These are phyloP conservation scores for Rostrohypoxylon terebratum DNA, from an alignment of 495 filamentous ascomycete genomes.

Conservation along the genomic window DNA sequence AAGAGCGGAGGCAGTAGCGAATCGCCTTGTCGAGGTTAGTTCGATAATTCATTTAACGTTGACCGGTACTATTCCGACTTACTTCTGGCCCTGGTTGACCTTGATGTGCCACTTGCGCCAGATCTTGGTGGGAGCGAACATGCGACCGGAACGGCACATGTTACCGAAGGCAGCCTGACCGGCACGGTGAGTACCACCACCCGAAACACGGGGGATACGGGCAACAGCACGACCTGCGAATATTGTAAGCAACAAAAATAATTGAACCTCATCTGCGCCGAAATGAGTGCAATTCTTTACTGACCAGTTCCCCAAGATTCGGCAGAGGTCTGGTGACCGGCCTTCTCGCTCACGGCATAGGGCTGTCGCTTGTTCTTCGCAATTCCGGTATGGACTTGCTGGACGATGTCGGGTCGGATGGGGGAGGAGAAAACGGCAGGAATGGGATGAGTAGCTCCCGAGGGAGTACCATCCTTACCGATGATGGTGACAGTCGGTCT, in stretches of 20 bases:
- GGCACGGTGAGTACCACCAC: constrained; percentile 99
- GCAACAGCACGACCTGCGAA: constrained; percentile 92
- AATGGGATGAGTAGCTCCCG: constrained; percentile 86
- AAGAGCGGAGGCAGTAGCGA: constrained; percentile 95
- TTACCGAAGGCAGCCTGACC: constrained; percentile 99
- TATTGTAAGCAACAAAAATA: constrained; percentile 46
- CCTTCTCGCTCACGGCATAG: constrained; percentile 99
- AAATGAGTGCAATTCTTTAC: constrained; percentile 55
- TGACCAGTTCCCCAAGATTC: constrained; percentile 99
- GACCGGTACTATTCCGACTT: constrained; percentile 48
- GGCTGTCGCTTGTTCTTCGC: constrained; percentile 99
- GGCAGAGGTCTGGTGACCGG: constrained; percentile 98
- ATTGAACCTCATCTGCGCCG: not conserved
- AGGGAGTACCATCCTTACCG: constrained; percentile 89
- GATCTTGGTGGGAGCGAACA: constrained; percentile 99
- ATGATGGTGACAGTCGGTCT: constrained; percentile 96
- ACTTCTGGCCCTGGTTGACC: constrained; percentile 98
- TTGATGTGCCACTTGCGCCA: constrained; percentile 99
- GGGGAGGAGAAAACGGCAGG: constrained; percentile 94
- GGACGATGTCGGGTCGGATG: constrained; percentile 98
- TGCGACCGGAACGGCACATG: constrained; percentile 99
- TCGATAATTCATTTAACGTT: constrained; percentile 4
- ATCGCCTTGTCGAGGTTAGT: constrained; percentile 71
- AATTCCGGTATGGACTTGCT: constrained; percentile 98
- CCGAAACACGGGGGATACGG: constrained; percentile 99